Conservation (phyloP, 2,329 filamentous ascomycete genomes). For the Didymella glomerata region DNA sequence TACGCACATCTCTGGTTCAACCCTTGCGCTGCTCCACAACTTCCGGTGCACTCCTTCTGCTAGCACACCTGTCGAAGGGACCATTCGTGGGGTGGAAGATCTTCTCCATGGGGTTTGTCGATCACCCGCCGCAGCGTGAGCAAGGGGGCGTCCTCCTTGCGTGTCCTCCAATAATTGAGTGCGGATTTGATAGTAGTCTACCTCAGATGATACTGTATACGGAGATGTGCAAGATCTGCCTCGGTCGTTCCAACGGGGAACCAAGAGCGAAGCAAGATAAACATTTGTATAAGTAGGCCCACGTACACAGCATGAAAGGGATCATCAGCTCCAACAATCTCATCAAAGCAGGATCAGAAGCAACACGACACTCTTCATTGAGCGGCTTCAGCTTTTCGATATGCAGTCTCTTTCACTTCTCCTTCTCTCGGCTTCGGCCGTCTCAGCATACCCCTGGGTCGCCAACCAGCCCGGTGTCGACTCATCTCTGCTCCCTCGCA, state of each 20-base stretch:
- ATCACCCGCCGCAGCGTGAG: conserved; percentile 19
- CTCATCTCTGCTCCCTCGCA: conserved; percentile 23
- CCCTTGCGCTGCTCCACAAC: background rate
- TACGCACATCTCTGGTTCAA: conserved; percentile 5
- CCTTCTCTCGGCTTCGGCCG: conserved; percentile 27
- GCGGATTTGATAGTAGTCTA: conserved; percentile 14
- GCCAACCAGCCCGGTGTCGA: conserved; percentile 31
- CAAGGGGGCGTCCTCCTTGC: background rate
- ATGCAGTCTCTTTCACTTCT: conserved; percentile 31
- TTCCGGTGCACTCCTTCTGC: background rate
- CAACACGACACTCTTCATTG: conserved; percentile 3
- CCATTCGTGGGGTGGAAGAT: conserved; percentile 14
- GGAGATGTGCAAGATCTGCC: conserved; percentile 8
- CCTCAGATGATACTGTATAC: background rate
- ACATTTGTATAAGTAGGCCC: conserved; percentile 15
- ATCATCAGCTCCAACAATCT: conserved; percentile 2
- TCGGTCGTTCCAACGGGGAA: conserved; percentile 14
- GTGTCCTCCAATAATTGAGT: conserved; percentile 12
- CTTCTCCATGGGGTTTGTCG: conserved; percentile 12
- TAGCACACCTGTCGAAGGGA: background rate
- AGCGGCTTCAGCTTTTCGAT: conserved; percentile 9
- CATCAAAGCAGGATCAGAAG: background rate
- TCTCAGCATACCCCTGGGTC: conserved; percentile 34
- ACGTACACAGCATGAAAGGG: background rate
- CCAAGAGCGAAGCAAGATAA: conserved; percentile 12